Conservation (phyloP, 768 basidiomycete genomes). For the Lentinula lateritia region DNA sequence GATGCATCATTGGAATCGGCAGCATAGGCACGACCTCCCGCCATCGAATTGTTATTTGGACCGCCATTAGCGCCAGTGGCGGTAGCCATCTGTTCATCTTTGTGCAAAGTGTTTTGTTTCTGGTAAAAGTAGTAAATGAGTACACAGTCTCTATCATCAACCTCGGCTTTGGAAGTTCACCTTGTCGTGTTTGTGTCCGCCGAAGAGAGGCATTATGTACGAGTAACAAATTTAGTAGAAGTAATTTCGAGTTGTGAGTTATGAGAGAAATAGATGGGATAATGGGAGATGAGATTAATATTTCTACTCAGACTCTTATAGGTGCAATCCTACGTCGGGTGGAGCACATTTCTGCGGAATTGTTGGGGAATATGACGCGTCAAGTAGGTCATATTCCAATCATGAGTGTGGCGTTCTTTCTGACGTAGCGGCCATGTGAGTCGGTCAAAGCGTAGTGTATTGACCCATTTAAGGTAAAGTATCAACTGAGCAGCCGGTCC, state of each 20-base stretch:
- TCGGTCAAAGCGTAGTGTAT: not conserved
- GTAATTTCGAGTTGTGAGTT: too few species aligned
- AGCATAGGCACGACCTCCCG: not conserved
- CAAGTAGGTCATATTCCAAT: not conserved
- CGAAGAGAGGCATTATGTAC: not conserved
- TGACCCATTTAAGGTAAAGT: not conserved
- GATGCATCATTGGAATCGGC: not conserved
- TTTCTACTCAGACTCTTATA: not conserved
- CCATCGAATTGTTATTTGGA: not conserved
- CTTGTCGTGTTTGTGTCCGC: conserved; percentile 3
- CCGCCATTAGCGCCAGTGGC: not conserved
- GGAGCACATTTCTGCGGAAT: not conserved
- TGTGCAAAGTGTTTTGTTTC: not conserved
- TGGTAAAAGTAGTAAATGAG: not conserved
- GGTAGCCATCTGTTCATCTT: not conserved
- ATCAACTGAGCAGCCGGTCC: too few species aligned
- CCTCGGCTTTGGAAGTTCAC: not conserved
- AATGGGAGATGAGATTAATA: not conserved
- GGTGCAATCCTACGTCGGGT: not conserved
- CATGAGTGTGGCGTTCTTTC: not conserved
- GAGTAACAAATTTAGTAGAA: not conserved
- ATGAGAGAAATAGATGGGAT: too few species aligned
- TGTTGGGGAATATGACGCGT: not conserved
- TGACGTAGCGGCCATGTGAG: not conserved
- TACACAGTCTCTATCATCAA: not conserved